Percentiles rank a stretch among this genome's conserved stretches.
phyloP scores from a whole-genome alignment of 176 grass and related monocot species.

The Alloteropsis semialata region DNA sequence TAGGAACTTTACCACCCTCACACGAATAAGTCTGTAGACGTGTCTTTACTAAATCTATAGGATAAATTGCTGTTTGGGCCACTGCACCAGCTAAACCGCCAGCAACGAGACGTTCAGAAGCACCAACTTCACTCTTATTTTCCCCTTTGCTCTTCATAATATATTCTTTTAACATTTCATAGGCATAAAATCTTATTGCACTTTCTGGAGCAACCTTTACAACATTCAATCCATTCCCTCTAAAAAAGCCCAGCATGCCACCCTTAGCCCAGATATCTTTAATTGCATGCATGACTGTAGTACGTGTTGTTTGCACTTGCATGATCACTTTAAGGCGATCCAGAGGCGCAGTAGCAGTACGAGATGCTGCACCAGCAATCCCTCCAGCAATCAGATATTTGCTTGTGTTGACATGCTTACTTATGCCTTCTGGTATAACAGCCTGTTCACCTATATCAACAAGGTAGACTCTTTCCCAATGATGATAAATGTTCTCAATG shows the following conservation, averaged over 20 bases:
- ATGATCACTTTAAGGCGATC: conserved; percentile 95
- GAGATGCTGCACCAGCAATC: conserved; percentile 91
- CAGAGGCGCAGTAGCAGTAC: conserved; percentile 90
- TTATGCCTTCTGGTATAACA: conserved; percentile 94
- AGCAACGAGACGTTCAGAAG: conserved; percentile 80
- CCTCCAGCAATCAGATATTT: conserved; percentile 94
- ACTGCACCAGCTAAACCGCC: conserved; percentile 94
- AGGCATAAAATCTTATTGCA: conserved; percentile 93
- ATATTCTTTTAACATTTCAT: conserved; percentile 87
- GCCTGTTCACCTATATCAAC: conserved; percentile 98
- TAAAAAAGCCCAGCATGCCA: conserved; percentile 83
- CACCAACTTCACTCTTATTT: conserved; percentile 71
- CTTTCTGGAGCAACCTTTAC: conserved; percentile 97
- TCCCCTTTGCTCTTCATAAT: conserved; percentile 82
- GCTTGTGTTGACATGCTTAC: conserved; percentile 78
- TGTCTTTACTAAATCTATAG: conserved; percentile 93
- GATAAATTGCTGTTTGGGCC: conserved; percentile 88
- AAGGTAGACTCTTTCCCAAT: conserved; percentile 94
- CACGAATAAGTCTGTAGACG: conserved; percentile 76
- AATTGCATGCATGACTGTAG: conserved; percentile 63
- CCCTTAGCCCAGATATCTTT: conserved; percentile 79
- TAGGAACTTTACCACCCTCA: conserved; percentile 74
- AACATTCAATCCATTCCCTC: conserved; percentile 97
- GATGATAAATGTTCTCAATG: conserved; percentile 92
- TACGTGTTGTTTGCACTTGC: conserved; percentile 80